These are phyloP conservation scores for Penicillium riverlandense DNA, from an alignment of 495 filamentous ascomycete species.

Conservation along the genomic window DNA sequence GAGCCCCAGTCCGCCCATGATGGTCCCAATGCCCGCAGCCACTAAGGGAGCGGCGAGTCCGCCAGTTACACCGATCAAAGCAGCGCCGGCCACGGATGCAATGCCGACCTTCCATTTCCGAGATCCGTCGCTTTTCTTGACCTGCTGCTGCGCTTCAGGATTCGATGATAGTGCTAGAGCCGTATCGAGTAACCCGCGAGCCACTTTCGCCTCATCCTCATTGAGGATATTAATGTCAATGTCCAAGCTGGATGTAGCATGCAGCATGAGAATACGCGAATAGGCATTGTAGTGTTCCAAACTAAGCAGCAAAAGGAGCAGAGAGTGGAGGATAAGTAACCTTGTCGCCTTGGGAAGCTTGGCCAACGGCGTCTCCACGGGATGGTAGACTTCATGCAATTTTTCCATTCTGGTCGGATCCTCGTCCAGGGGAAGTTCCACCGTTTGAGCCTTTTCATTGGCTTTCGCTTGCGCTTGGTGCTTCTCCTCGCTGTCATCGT, in stretches of 20 bases:
- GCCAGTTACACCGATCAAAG: constrained; percentile 73
- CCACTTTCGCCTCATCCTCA: constrained; percentile 67
- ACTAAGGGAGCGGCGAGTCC: constrained; percentile 76
- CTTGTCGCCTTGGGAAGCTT: constrained; percentile 32
- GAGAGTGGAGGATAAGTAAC: constrained; percentile 47
- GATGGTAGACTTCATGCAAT: constrained; percentile 37
- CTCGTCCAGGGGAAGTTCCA: constrained; percentile 14
- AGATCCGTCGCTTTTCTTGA: constrained; percentile 54
- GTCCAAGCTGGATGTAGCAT: constrained; percentile 59
- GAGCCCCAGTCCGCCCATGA: constrained; percentile 75
- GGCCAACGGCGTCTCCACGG: constrained; percentile 36
- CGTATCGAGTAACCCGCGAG: constrained; percentile 63
- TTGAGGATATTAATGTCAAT: constrained; percentile 58
- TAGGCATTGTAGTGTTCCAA: constrained; percentile 74
- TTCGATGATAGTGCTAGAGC: constrained; percentile 64
- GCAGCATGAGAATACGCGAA: constrained; percentile 66
- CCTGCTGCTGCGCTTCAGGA: constrained; percentile 58
- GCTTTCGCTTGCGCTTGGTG: constrained; percentile 12
- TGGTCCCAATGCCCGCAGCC: constrained; percentile 71
- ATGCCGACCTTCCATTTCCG: constrained; percentile 78
- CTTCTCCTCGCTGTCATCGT: constrained; percentile 21
- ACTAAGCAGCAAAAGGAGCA: constrained; percentile 69
- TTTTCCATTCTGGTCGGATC: constrained; percentile 20
- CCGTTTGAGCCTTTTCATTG: constrained; percentile 13
- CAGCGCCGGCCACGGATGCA: constrained; percentile 71